Evolutionary conservation across 177 flowering plant genomes (phyloP), one percentile per base, ranked within the genome.

Genomic region (Telopea speciosissima): DNA sequence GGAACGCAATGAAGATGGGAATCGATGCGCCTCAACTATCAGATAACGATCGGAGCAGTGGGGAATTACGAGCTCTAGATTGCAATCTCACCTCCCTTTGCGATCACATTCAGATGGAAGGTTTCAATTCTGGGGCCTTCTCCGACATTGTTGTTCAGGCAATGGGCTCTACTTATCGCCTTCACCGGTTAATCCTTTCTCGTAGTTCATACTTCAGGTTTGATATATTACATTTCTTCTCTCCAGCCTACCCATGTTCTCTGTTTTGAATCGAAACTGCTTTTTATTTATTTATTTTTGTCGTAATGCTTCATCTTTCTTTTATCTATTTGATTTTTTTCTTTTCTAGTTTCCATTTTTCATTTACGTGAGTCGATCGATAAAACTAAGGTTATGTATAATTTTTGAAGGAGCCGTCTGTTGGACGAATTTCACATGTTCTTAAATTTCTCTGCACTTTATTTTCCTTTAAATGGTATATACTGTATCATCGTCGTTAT

Each of bases 181-280:
- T 95, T 75, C 99, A 95, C 70, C 99, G 98, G 65, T 81, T 95
- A 45, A 86, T 95, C 62, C 89, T 95, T 76, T 95, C 99, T 66
- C 90, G 99, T 68, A 95, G 97, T 82, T 89, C 99, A 28, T 95
- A 92, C 76, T 95, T 95, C 89, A 87, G 99, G 99, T 90, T 23
- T 22, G 23, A 25, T 33, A 44, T 8, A 33, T 16, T n/a, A 13
- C 25, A 3, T 36, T 24, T 70, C 24, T 64, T 40, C 16, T 40
- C 13, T 45, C 22, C 24, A 11, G 0, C 5, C 8, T 22, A 17
- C 23, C 25, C 42, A 52, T 24, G 4, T 12, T 26, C 52, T 16
- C 21, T 9, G 22, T 49, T 63, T 25, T 54, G 22, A 24, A 36
- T 11, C 17, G 13, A n/a, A 45, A 63, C 1, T 44, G n/a, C 24